Percentiles rank a stretch among this genome's conserved stretches.
These are phyloP conservation scores for Rhodotorula babjevae DNA, from an alignment of 768 basidiomycete species.

Conservation along the genomic window DNA sequence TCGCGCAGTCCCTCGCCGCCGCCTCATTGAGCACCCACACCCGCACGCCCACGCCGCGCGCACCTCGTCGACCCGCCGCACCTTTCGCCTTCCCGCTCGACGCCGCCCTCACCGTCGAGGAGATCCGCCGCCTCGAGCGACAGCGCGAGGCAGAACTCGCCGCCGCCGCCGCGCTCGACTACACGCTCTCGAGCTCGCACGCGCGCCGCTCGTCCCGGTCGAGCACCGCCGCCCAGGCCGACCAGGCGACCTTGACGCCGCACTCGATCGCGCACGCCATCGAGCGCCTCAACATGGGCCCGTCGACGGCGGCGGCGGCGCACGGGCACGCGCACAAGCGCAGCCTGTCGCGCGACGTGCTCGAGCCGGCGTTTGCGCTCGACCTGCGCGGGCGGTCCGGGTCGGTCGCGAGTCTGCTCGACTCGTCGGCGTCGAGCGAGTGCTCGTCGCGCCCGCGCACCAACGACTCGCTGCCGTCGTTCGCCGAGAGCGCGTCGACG, in stretches of 20 bases:
- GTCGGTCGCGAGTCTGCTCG: not conserved
- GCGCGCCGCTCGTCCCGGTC: conserved; percentile 21
- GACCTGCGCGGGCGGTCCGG: not conserved
- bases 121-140: conserved; percentile 57
- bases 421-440: not conserved
- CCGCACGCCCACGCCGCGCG: not conserved
- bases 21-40: not conserved
- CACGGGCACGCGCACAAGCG: not conserved
- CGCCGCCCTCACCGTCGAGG: conserved; percentile 36
- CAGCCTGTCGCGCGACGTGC: not conserved
- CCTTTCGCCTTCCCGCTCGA: conserved; percentile 21
- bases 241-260: not conserved
- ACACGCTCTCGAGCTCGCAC: conserved; percentile 45
- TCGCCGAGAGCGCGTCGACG: conserved; percentile 15
- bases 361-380: not conserved
- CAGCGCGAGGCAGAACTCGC: conserved; percentile 54
- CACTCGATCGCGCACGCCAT: not conserved
- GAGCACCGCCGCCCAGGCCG: conserved; percentile 2
- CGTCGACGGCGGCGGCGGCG: too few relatives aligned
- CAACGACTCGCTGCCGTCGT: conserved; percentile 36
- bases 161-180: conserved; percentile 28
- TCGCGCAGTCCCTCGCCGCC: too few relatives aligned
- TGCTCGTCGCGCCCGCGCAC: conserved; percentile 32
- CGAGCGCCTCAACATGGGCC: conserved; percentile 15
- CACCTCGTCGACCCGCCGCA: conserved; percentile 43